phyloP scores from a whole-genome alignment of 345 rosid genomes.

The Eucalyptus cloeziana region DNA sequence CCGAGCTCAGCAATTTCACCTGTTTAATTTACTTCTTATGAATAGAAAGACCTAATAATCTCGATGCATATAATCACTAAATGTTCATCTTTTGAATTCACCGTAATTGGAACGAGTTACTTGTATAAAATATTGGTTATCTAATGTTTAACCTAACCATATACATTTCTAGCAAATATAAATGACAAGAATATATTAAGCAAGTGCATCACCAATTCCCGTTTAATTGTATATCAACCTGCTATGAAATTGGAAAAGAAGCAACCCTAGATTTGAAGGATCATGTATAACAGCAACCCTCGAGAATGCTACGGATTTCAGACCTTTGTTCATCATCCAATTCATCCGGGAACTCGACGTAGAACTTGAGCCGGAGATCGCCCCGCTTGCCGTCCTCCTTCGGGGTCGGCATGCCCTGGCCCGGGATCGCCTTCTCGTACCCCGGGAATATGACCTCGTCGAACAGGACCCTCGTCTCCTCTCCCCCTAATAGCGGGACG shows the following conservation, averaged over 20 bases:
- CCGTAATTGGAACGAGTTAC: background rate
- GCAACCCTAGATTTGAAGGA: background rate
- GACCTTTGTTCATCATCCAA: conserved; percentile 44
- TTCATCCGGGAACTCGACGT: conserved; percentile 44
- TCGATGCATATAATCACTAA: background rate
- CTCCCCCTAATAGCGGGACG: conserved; percentile 60
- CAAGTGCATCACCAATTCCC: background rate
- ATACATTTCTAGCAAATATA: background rate
- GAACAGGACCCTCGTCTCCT: conserved; percentile 31
- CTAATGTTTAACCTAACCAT: background rate
- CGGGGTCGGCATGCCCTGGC: conserved; percentile 66
- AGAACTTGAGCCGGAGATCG: conserved; percentile 38
- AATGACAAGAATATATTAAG: background rate
- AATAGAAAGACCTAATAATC: background rate
- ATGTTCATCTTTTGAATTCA: background rate
- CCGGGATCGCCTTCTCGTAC: conserved; percentile 39
- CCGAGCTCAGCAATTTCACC: background rate
- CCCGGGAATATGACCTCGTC: conserved; percentile 58
- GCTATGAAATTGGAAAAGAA: background rate
- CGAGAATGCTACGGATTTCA: conserved; percentile 28
- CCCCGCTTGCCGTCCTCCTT: conserved; percentile 51
- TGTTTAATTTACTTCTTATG: background rate
- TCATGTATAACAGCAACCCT: conserved; percentile 24
- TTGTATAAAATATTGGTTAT: background rate
- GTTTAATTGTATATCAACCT: background rate